These are phyloP conservation scores for Nematocida minor DNA, from an alignment of 371 early-diverging fungal genomes.

Conservation along the genomic window DNA sequence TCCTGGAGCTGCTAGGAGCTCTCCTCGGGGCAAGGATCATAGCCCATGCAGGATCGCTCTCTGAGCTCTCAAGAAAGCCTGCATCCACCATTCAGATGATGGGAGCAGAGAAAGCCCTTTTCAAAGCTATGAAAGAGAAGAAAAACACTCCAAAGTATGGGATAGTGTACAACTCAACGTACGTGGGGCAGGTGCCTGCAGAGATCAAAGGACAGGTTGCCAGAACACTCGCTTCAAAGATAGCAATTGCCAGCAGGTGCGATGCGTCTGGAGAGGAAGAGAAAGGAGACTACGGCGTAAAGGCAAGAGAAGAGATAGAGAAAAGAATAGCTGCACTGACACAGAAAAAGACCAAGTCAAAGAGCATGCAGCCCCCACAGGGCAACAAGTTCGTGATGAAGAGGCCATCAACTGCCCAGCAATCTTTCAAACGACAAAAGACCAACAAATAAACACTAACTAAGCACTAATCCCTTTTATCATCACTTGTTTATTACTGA, in stretches of 20 bases:
- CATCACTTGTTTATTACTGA: background rate
- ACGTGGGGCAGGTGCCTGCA: slow-evolving; percentile 70
- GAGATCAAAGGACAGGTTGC: slow-evolving; percentile 80
- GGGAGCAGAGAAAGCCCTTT: slow-evolving; percentile 93
- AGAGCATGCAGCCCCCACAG: background rate
- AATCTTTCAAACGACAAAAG: background rate
- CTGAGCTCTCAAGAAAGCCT: slow-evolving; percentile 79
- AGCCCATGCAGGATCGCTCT: slow-evolving; percentile 78
- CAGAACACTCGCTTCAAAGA: slow-evolving; percentile 80
- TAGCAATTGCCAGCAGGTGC: slow-evolving; percentile 77
- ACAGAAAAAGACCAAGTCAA: slow-evolving; percentile 18
- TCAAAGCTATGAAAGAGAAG: slow-evolving; percentile 84
- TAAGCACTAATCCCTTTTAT: background rate
- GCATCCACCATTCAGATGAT: slow-evolving; percentile 87
- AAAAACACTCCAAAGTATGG: slow-evolving; percentile 91
- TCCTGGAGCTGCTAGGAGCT: slow-evolving; percentile 79
- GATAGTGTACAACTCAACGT: slow-evolving; percentile 69
- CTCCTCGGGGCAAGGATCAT: slow-evolving; percentile 80
- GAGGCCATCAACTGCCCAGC: background rate
- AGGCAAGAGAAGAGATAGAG: slow-evolving; percentile 2
- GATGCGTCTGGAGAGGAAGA: slow-evolving; percentile 71
- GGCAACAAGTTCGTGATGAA: background rate
- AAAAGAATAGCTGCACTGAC: background rate
- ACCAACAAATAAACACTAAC: background rate
- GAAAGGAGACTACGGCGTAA: slow-evolving; percentile 8